These are phyloP conservation scores for Pseudogymnoascus sp. DNA, from an alignment of 2,329 filamentous ascomycete species.

Conservation along the genomic window DNA sequence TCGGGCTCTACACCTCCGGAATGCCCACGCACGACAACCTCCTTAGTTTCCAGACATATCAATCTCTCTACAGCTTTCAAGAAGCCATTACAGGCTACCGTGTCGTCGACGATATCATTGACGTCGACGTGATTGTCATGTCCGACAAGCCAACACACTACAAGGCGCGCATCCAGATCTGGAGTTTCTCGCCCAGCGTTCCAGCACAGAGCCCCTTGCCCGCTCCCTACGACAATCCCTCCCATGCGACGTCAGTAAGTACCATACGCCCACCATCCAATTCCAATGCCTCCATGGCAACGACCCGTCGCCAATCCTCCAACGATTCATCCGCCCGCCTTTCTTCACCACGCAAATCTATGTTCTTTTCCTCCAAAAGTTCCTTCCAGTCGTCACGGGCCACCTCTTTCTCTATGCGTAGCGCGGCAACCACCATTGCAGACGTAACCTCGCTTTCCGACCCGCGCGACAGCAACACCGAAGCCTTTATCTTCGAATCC, in stretches of 20 bases:
- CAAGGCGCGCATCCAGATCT: slow-evolving; percentile 8
- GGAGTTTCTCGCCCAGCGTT: not conserved
- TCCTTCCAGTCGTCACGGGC: not conserved
- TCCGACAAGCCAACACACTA: slow-evolving; percentile 5
- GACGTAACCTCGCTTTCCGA: not conserved
- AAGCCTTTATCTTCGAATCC: slow-evolving; percentile 8
- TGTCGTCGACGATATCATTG: not conserved
- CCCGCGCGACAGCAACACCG: not conserved
- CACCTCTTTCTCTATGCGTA: not conserved
- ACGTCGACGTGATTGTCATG: slow-evolving; percentile 9
- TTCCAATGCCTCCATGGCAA: not conserved
- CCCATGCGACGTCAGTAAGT: not conserved
- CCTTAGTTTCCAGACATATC: slow-evolving; percentile 8
- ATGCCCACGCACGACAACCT: slow-evolving; percentile 1
- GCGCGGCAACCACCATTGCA: not conserved
- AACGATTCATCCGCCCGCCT: not conserved
- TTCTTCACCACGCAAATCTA: not conserved
- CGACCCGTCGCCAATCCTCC: not conserved
- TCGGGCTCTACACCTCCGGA: slow-evolving; percentile 8
- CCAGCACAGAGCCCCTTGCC: not conserved
- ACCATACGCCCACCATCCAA: not conserved
- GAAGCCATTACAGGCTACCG: slow-evolving; percentile 12
- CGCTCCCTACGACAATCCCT: not conserved
- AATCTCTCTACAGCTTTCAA: slow-evolving; percentile 3
- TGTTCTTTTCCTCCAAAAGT: not conserved